A percentile compares a stretch with the other conserved stretches of the same genome.
phyloP scores from a whole-genome alignment of 192 early-diverging fungal genomes.

The Chytriomyces hyalinus region DNA sequence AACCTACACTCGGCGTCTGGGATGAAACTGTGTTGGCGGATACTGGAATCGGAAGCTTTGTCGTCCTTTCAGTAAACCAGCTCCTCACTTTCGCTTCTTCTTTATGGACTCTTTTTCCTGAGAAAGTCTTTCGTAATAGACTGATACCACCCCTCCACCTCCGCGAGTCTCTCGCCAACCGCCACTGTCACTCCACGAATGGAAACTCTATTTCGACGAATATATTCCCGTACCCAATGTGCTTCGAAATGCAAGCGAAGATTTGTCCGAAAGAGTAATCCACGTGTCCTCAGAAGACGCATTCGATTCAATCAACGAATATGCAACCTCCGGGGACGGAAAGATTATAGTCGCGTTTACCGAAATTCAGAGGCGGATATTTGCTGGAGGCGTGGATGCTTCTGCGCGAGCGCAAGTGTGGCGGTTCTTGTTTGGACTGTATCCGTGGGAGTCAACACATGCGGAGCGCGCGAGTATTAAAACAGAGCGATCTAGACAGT shows the following conservation, averaged over 20 bases:
- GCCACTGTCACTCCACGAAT: constrained; percentile 34
- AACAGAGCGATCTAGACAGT: constrained; percentile 45
- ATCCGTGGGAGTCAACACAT: constrained; percentile 84
- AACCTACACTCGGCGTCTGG: constrained; percentile 29
- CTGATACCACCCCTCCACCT: constrained; percentile 37
- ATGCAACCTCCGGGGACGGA: not conserved
- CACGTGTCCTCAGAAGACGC: not conserved
- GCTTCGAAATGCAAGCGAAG: not conserved
- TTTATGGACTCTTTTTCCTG: not conserved
- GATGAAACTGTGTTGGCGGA: constrained; percentile 32
- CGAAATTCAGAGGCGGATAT: constrained; percentile 42
- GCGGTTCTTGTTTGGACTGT: constrained; percentile 86
- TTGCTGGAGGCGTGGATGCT: constrained; percentile 39
- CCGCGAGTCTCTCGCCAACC: constrained; percentile 28
- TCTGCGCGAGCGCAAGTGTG: constrained; percentile 62
- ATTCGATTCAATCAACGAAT: constrained; percentile 1
- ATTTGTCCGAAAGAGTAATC: not conserved
- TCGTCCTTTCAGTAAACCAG: constrained; percentile 22
- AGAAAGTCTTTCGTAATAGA: not conserved
- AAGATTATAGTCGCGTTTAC: constrained; percentile 22
- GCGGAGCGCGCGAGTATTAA: constrained; percentile 61
- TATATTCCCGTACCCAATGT: constrained; percentile 13
- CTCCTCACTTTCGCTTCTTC: not conserved
- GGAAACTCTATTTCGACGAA: constrained; percentile 31
- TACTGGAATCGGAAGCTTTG: constrained; percentile 30